Evolutionary conservation across 2,329 filamentous ascomycete species (phyloP), one percentile per base, ranked within the genome.

Genomic region (Epichloe amarillans): DNA sequence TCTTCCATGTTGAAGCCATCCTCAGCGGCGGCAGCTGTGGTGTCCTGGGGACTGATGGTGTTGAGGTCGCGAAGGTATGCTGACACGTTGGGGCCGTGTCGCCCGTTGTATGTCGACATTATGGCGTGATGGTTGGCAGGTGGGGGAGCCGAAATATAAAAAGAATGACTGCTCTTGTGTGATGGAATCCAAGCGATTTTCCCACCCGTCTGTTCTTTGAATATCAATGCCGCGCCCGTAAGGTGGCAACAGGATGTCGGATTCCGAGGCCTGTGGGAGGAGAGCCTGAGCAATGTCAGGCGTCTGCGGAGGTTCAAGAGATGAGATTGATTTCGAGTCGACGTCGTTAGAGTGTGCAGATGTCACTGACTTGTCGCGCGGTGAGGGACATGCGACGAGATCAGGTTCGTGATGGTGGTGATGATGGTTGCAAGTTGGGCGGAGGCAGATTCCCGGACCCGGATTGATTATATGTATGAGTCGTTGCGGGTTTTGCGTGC

Each of bases 31-130:
- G 43, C 17, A 26, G 76, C 64, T 23, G 73, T 60, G 52, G 58
- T 59, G 49, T 73, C 77, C 54, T 83, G 74, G 50, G 84, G 78
- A 59, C 82, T 80, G 54, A 84, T 73, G 54, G 82, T 79, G 72
- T 95, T 95, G 61, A 96, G 75, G 59, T 90, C 85, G 61, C 87
- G 84, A 57, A 96, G 77, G 72, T 93, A 95, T 63, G 89, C 84
- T 63, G 88, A 89, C 69, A 95, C 86, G 67, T 95, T 95, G 62
- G 87, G 84, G 60, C 80, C 86, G 64, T 85, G 82, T 55, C 88
- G 84, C 63, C 83, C 84, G 68, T 77, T 82, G 76, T 82, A 89
- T 65, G 74, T 77, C 66, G 86, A 81, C 85, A 89, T 89, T 52
- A 52, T 58, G 55, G 36, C 40, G 50, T 47, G 40, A 38, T 46